Conservation (phyloP, 768 basidiomycete species). For the Panus rudis region DNA sequence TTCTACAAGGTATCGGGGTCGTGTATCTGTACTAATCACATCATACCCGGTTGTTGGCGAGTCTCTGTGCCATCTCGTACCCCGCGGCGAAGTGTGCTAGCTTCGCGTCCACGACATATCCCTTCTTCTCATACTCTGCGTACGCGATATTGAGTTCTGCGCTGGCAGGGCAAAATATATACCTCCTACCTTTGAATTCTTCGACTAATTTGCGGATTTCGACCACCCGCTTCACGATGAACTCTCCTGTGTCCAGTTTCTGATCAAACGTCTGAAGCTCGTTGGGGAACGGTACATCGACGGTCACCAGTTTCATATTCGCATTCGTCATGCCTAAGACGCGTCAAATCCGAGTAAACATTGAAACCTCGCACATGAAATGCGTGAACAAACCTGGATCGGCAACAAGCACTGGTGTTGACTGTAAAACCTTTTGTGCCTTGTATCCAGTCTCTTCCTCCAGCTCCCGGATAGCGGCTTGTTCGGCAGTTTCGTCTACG, state of each 20-base stretch:
- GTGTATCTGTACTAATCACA: background rate
- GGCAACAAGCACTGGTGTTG: slow-evolving; percentile 52
- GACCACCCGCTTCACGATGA: slow-evolving; percentile 68
- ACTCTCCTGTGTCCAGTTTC: slow-evolving; percentile 81
- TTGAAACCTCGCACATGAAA: no score
- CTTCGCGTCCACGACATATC: slow-evolving; percentile 28
- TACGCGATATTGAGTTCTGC: background rate
- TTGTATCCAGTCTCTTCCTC: slow-evolving; percentile 90
- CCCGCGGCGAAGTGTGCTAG: slow-evolving; percentile 13
- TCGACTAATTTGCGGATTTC: slow-evolving; percentile 56
- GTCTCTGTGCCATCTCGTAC: slow-evolving; percentile 8
- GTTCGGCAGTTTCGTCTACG: slow-evolving; percentile 73
- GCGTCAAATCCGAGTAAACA: background rate
- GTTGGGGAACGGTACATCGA: slow-evolving; percentile 62
- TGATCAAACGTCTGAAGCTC: slow-evolving; percentile 62
- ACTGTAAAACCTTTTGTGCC: slow-evolving; percentile 54
- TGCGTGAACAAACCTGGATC: slow-evolving; percentile 54
- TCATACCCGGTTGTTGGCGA: slow-evolving; percentile 7
- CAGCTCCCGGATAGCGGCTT: slow-evolving; percentile 81
- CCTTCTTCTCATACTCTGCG: slow-evolving; percentile 53
- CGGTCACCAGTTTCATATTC: slow-evolving; percentile 81
- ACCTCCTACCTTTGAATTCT: slow-evolving; percentile 55
- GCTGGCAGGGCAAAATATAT: background rate
- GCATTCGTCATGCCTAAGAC: slow-evolving; percentile 83
- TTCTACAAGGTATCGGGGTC: background rate